Evolutionary conservation across 768 basidiomycete genomes (phyloP).

Genomic region (Tremella fuciformis): DNA sequence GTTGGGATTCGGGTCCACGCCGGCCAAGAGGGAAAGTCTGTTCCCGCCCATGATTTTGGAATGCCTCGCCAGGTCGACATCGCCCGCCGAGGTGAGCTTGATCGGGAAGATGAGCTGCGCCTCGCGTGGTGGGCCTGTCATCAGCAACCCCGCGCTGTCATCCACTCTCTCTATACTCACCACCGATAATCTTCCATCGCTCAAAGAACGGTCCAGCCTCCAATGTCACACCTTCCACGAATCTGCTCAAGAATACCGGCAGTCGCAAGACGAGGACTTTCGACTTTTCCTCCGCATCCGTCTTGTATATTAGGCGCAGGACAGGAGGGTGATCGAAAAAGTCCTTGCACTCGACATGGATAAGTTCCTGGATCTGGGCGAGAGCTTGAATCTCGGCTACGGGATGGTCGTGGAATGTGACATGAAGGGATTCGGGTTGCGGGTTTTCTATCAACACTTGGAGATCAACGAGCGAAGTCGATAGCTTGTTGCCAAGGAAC

Average conservation of each 20-base stretch:
- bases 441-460: conserved; percentile 71
- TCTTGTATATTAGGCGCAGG: conserved; percentile 75
- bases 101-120: conserved; percentile 84
- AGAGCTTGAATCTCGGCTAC: conserved; percentile 73
- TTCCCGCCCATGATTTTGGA: conserved; percentile 74
- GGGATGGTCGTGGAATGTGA: conserved; percentile 86
- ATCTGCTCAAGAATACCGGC: conserved; percentile 84
- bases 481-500: conserved; percentile 93
- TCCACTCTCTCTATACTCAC: conserved; percentile 25
- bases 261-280: conserved; percentile 67
- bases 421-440: conserved; percentile 71
- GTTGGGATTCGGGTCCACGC: conserved; percentile 88
- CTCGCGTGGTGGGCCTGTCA: conserved; percentile 74
- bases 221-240: conserved; percentile 88
- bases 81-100: conserved; percentile 61
- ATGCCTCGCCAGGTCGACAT: conserved; percentile 71
- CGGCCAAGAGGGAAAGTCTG: conserved; percentile 70
- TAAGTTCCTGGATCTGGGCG: conserved; percentile 85
- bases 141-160: neutral
- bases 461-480: conserved; percentile 83
- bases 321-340: conserved; percentile 66
- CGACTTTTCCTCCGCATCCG: conserved; percentile 43
- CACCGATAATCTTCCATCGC: conserved; percentile 95
- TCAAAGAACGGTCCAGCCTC: conserved; percentile 87
- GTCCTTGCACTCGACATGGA: conserved; percentile 93